Percentiles rank a stretch among this genome's conserved stretches.
Evolutionary conservation across 2,329 filamentous ascomycete species (phyloP).

Genomic region (Ustulina deusta): DNA sequence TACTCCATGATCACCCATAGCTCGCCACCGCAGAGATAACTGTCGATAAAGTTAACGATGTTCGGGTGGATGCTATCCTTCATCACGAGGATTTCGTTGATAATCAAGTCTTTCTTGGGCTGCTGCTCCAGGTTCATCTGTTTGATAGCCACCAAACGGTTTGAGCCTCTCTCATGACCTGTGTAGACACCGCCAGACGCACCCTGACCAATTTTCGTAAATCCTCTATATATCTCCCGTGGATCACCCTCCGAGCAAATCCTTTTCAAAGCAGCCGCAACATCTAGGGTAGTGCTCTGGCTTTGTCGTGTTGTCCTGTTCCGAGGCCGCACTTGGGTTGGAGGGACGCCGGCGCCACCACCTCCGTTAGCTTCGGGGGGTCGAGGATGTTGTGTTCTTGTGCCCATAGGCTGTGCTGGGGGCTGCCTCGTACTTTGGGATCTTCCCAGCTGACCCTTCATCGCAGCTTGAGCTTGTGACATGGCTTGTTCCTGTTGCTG

Average conservation of each 20-base stretch:
- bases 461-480: constrained; percentile 81
- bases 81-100: constrained; percentile 99
- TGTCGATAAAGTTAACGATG: constrained; percentile 99
- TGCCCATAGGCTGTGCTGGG: constrained; percentile 62
- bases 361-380: constrained; percentile 49
- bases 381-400: constrained; percentile 63
- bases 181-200: constrained; percentile 96
- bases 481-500: constrained; percentile 91
- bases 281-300: constrained; percentile 84
- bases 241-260: constrained; percentile 94
- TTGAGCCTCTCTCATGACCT: constrained; percentile 84
- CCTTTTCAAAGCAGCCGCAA: constrained; percentile 83
- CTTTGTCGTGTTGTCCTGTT: constrained; percentile 82
- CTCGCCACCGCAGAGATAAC: constrained; percentile 88
- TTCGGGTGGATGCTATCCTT: constrained; percentile 98
- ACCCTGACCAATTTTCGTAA: constrained; percentile 97
- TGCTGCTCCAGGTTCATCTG: constrained; percentile 99
- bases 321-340: constrained; percentile 62
- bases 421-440: constrained; percentile 78
- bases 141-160: constrained; percentile 95
- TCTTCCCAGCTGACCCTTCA: constrained; percentile 76
- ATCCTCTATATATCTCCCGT: constrained; percentile 83
- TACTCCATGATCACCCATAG: constrained; percentile 99
- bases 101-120: constrained; percentile 98
- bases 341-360: constrained; percentile 49